Conservation (phyloP, 352 stramenopile species). For the Phytophthora fragariaefolia region DNA sequence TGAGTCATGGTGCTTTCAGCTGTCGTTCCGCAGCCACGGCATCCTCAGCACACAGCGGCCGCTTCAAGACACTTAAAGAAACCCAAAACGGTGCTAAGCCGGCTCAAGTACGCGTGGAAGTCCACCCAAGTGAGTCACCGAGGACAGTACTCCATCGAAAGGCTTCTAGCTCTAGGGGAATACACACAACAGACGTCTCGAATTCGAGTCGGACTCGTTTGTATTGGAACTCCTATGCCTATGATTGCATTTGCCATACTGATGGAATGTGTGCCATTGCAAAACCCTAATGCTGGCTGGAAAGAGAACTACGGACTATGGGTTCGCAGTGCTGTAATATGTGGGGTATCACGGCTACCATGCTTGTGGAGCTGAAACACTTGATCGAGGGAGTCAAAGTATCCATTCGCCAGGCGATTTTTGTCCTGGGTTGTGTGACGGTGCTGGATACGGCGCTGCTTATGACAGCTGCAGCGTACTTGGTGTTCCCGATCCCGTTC, state of each 20-base stretch:
- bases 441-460: constrained; percentile 12
- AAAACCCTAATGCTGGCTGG: constrained; percentile 18
- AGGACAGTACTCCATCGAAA: constrained; percentile 40
- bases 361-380: constrained; percentile 17
- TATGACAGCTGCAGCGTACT: constrained; percentile 10
- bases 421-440: constrained; percentile 18
- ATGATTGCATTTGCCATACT: constrained; percentile 22
- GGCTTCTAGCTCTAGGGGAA: constrained; percentile 33
- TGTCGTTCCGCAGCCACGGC: not conserved
- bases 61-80: not conserved
- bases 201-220: constrained; percentile 18
- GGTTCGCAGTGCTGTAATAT: constrained; percentile 17
- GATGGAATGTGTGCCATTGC: constrained; percentile 21
- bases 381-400: constrained; percentile 25
- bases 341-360: constrained; percentile 18
- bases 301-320: constrained; percentile 25
- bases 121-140: not conserved
- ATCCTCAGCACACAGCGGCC: not conserved
- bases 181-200: constrained; percentile 28
- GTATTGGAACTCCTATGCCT: constrained; percentile 21
- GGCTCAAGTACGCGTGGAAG: not conserved
- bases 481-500: constrained; percentile 28
- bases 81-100: not conserved
- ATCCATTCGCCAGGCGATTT: constrained; percentile 2
- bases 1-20: not conserved